Evolutionary conservation across 768 basidiomycete species (phyloP).

Genomic region (Trametes cingulata): DNA sequence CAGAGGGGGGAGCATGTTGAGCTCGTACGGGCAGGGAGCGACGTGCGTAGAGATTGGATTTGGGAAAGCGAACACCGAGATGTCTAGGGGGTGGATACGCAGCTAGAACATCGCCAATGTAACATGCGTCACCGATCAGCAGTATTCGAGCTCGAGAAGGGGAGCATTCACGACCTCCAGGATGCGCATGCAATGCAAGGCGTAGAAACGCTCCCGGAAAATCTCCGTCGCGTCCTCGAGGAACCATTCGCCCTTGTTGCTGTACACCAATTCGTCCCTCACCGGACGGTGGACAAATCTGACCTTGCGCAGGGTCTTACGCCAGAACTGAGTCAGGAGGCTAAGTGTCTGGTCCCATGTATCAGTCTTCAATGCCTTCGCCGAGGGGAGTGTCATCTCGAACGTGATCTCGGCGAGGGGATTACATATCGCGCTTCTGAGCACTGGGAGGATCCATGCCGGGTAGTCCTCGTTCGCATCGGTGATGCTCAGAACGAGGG

Average conservation of each 20-base stretch:
- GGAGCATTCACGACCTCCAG: background rate
- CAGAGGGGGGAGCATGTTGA: too few species aligned
- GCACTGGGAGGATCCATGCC: background rate
- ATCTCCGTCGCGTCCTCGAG: background rate
- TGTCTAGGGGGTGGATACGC: too few species aligned
- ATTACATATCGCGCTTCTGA: background rate
- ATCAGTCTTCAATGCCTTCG: background rate
- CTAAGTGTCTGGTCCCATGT: background rate
- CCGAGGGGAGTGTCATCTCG: background rate
- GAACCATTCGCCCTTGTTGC: background rate
- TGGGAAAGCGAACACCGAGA: too few species aligned
- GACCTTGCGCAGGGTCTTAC: background rate
- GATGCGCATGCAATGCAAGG: background rate
- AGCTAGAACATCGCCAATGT: too few species aligned
- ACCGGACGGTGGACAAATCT: conserved; percentile 1
- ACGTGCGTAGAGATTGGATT: too few species aligned
- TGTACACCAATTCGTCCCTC: background rate
- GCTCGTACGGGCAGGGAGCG: too few species aligned
- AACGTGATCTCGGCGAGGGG: background rate
- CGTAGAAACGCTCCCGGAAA: background rate
- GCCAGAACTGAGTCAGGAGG: background rate
- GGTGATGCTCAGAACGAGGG: background rate
- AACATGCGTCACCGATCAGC: too few species aligned
- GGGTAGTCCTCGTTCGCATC: background rate
- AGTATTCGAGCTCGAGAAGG: background rate